phyloP scores from a whole-genome alignment of 164 flowering plant genomes.

The Liquidambar formosana region DNA sequence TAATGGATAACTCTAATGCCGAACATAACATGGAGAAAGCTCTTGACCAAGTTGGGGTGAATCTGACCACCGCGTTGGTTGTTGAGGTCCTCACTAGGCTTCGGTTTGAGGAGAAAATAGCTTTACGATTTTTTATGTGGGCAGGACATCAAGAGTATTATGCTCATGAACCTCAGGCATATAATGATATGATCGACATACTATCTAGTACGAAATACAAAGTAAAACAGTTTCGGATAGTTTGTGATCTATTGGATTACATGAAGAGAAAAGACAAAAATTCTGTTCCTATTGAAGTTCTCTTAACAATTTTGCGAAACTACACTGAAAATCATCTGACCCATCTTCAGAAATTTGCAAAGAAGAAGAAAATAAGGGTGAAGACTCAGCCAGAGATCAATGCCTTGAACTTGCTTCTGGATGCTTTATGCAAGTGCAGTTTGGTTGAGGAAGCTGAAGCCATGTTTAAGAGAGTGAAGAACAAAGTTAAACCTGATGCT shows the following conservation, averaged over 20 bases:
- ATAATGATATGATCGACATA: constrained; percentile 79
- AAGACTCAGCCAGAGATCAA: constrained; percentile 81
- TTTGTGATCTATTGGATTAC: constrained; percentile 82
- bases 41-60: constrained; percentile 46
- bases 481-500: constrained; percentile 60
- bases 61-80: constrained; percentile 59
- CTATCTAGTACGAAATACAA: constrained; percentile 75
- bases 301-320: constrained; percentile 59
- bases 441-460: constrained; percentile 77
- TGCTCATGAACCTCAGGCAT: constrained; percentile 56
- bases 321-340: constrained; percentile 73
- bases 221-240: constrained; percentile 75
- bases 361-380: constrained; percentile 78
- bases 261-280: constrained; percentile 79
- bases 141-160: constrained; percentile 67
- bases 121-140: constrained; percentile 90
- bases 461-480: constrained; percentile 58
- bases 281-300: constrained; percentile 68
- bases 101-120: constrained; percentile 73
- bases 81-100: constrained; percentile 53
- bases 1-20: constrained; percentile 38
- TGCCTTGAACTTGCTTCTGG: constrained; percentile 81
- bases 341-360: constrained; percentile 67
- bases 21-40: constrained; percentile 56
- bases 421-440: constrained; percentile 86